A percentile compares a stretch with the other conserved stretches of the same genome.
Evolutionary conservation across 495 filamentous ascomycete species (phyloP).

Genomic region (Elaphomyces granulatus): DNA sequence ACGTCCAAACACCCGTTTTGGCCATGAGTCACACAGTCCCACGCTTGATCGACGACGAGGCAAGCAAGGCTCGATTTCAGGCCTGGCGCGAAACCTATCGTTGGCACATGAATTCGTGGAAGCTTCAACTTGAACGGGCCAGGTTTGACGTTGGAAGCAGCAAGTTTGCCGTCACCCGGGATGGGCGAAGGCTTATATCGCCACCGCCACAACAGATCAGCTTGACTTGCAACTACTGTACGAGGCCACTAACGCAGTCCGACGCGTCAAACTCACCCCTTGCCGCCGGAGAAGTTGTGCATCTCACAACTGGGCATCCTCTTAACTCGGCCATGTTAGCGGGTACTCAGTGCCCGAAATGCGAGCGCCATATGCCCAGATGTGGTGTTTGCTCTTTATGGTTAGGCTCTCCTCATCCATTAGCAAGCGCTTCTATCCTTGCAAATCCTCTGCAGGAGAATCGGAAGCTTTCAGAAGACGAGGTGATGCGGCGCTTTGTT

Average conservation of each 20-base stretch:
- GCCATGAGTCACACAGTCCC: constrained; percentile 71
- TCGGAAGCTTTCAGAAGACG: constrained; percentile 15
- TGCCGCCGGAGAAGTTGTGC: constrained; percentile 20
- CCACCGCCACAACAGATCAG: constrained; percentile 63
- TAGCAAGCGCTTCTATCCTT: constrained; percentile 38
- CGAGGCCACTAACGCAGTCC: constrained; percentile 35
- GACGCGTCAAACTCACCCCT: constrained; percentile 26
- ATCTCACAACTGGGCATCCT: constrained; percentile 24
- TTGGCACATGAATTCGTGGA: constrained; percentile 62
- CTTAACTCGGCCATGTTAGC: constrained; percentile 16
- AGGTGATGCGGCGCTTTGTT: constrained; percentile 39
- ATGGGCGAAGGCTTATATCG: constrained; percentile 47
- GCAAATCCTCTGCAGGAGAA: constrained; percentile 31
- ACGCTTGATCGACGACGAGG: constrained; percentile 56
- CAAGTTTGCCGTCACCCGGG: constrained; percentile 47
- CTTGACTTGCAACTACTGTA: constrained; percentile 74
- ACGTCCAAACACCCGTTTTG: constrained; percentile 80
- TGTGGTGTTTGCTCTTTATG: constrained; percentile 80
- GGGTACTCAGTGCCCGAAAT: constrained; percentile 61
- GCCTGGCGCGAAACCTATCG: constrained; percentile 77
- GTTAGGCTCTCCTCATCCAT: constrained; percentile 66
- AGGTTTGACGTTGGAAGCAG: constrained; percentile 42
- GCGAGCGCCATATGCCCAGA: constrained; percentile 74
- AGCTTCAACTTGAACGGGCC: constrained; percentile 47
- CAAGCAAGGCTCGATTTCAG: constrained; percentile 41